phyloP scores from a whole-genome alignment of 345 rosid species.

The Barbarea vulgaris region DNA sequence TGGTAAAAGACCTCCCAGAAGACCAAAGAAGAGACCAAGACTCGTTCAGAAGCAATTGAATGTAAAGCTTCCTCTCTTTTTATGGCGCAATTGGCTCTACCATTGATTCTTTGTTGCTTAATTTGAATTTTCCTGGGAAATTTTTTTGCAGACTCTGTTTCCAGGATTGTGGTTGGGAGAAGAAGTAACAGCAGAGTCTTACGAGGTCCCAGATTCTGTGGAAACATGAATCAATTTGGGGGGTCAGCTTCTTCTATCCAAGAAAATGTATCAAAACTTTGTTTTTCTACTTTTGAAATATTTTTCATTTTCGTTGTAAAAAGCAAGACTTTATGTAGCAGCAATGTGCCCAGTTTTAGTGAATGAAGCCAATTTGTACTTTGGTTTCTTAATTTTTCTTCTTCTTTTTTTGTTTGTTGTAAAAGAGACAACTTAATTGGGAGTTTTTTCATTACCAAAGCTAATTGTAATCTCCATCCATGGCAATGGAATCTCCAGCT shows the following conservation, averaged over 20 bases:
- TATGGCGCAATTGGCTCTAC: neutral
- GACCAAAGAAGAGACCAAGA: constrained; percentile 72
- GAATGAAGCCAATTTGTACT: constrained; percentile 33
- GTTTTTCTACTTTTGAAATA: constrained; percentile 3
- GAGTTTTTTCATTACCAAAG: constrained; percentile 30
- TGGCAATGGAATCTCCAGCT: constrained; percentile 40
- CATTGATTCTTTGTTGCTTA: neutral
- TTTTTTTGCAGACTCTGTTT: constrained; percentile 51
- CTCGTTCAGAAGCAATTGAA: constrained; percentile 65
- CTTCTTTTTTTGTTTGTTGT: constrained; percentile 18
- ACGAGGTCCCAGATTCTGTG: constrained; percentile 59
- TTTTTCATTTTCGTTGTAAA: constrained; percentile 32
- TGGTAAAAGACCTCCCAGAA: constrained; percentile 56
- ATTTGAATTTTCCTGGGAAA: neutral
- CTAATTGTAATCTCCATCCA: constrained; percentile 41
- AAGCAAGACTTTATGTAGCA: constrained; percentile 33
- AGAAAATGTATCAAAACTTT: constrained; percentile 33
- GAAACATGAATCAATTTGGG: constrained; percentile 41
- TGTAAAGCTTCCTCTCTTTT: constrained; percentile 38
- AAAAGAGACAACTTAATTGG: constrained; percentile 36
- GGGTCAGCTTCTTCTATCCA: constrained; percentile 28
- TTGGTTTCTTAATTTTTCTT: constrained; percentile 31
- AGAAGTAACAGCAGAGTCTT: constrained; percentile 56
- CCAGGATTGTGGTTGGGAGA: constrained; percentile 64
- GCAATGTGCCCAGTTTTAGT: constrained; percentile 38